A percentile compares a stretch with the other conserved stretches of the same genome.
Conservation (phyloP, 2,329 filamentous ascomycete species). For the Volutella citrinella region DNA sequence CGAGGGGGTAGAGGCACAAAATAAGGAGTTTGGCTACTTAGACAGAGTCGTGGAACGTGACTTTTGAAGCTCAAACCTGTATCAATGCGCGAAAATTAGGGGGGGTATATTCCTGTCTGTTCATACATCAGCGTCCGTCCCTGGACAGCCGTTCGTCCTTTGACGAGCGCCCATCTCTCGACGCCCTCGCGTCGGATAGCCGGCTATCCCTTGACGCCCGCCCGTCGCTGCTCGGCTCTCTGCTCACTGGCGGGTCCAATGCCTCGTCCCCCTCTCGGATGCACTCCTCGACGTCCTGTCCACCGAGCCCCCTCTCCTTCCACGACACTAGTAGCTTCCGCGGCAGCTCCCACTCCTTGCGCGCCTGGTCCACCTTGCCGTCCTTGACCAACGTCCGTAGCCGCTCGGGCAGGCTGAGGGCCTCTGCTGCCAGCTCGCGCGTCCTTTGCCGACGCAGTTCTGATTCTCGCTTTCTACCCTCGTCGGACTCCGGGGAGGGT, state of each 20-base stretch:
- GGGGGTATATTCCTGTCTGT: neutral
- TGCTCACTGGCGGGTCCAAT: conserved; percentile 26
- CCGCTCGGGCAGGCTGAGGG: conserved; percentile 58
- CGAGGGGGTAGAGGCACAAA: too few species aligned
- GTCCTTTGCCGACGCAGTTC: conserved; percentile 35
- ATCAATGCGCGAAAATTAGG: too few species aligned
- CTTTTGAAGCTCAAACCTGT: too few species aligned
- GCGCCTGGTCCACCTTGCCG: conserved; percentile 60
- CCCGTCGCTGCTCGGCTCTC: conserved; percentile 15
- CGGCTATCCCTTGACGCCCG: conserved; percentile 16
- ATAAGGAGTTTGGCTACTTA: too few species aligned
- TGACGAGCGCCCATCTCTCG: conserved; percentile 17
- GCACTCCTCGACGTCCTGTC: conserved; percentile 50
- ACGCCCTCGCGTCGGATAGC: conserved; percentile 4
- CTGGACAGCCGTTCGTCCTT: conserved; percentile 13
- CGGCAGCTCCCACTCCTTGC: conserved; percentile 53
- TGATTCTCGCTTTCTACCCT: conserved; percentile 32
- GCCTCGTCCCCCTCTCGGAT: conserved; percentile 54
- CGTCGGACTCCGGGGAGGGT: conserved; percentile 42
- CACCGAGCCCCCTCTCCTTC: conserved; percentile 54
- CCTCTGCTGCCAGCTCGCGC: conserved; percentile 59
- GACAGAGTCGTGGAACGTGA: too few species aligned
- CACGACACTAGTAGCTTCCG: conserved; percentile 49
- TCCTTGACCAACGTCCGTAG: conserved; percentile 56
- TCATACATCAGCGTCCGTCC: conserved; percentile 10